Evolutionary conservation across 2,329 filamentous ascomycete genomes (phyloP), one percentile per base, ranked within the genome.

Genomic region (Phaeosphaeriaceae sp.): DNA sequence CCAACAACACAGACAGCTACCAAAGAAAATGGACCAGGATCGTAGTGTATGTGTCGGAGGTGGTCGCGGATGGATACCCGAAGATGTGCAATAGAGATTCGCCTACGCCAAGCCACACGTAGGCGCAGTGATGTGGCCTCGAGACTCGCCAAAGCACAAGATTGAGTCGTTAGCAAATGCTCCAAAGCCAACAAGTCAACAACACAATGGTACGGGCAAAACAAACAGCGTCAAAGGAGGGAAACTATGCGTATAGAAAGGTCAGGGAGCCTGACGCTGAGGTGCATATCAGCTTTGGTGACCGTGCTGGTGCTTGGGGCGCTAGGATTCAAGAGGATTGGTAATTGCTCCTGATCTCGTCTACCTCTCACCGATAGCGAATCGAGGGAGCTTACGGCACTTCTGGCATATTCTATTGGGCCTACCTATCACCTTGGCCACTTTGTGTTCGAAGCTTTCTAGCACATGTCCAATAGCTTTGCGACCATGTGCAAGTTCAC

Each of bases 31-130:
- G 46, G 28, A 48, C 32, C 30, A 45, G 33, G 41, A 35, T 63
- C 36, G 48, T 30, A 48, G 50, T 28, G 46, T 8, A 26, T 46
- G 55, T 48, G 59, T 48, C 39, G 46, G 37, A 30, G 49, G 46
- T 54, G 54, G 57, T 53, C 55, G 56, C 54, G 51, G 50, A 54
- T 57, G 50, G 52, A 57, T 50, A 50, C 45, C 57, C 61, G 66
- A 63, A 61, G 63, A 59, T 52, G 64, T 59, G 60, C 60, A 68
- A 67, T 66, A 62, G 61, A 53, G 63, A 53, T 63, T 66, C 63
- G 61, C 64, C 61, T 50, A 48, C 58, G 68, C 69, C 68, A 71
- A 73, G 69, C 54, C 60, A 64, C 61, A 65, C 64, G 65, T 67
- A 62, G 63, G 61, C 65, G 58, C 56, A 58, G 56, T 68, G 65